Evolutionary conservation across 2,329 filamentous ascomycete species (phyloP).

Genomic region (Polychaeton citri): DNA sequence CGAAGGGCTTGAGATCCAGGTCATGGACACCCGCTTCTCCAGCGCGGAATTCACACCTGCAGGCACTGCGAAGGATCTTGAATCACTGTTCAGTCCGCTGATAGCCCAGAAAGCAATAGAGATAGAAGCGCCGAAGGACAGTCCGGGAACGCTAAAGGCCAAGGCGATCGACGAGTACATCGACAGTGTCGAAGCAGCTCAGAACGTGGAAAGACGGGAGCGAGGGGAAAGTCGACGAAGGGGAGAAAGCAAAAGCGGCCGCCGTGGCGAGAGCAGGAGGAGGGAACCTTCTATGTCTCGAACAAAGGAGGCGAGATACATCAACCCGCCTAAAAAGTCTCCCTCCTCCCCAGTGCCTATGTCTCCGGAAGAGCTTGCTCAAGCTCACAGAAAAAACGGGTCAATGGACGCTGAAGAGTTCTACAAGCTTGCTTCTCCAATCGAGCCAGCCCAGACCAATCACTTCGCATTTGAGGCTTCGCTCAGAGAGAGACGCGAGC

Average conservation of each 20-base stretch:
- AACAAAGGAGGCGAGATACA: conserved; percentile 54
- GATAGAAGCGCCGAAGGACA: conserved; percentile 22
- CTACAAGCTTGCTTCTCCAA: conserved; percentile 28
- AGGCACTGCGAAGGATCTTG: not conserved
- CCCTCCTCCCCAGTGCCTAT: conserved; percentile 88
- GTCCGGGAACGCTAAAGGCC: conserved; percentile 43
- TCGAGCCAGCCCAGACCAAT: conserved; percentile 33
- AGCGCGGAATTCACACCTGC: conserved; percentile 11
- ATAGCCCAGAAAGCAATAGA: conserved; percentile 1
- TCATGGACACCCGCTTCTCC: conserved; percentile 30
- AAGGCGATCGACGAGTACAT: conserved; percentile 73
- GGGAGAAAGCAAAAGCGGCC: conserved; percentile 17
- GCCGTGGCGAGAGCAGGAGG: conserved; percentile 33
- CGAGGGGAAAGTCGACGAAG: conserved; percentile 37
- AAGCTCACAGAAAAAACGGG: conserved; percentile 34
- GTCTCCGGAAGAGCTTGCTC: conserved; percentile 66
- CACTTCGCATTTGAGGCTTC: conserved; percentile 71
- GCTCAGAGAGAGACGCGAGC: conserved; percentile 52
- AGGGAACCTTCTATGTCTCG: conserved; percentile 49
- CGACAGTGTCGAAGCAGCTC: conserved; percentile 66
- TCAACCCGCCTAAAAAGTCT: conserved; percentile 67
- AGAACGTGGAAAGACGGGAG: conserved; percentile 26
- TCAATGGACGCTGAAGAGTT: conserved; percentile 35
- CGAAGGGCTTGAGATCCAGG: conserved; percentile 45
- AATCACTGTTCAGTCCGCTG: conserved; percentile 2